Conservation (phyloP, 2,329 filamentous ascomycete species). For the Boeremia exigua region DNA sequence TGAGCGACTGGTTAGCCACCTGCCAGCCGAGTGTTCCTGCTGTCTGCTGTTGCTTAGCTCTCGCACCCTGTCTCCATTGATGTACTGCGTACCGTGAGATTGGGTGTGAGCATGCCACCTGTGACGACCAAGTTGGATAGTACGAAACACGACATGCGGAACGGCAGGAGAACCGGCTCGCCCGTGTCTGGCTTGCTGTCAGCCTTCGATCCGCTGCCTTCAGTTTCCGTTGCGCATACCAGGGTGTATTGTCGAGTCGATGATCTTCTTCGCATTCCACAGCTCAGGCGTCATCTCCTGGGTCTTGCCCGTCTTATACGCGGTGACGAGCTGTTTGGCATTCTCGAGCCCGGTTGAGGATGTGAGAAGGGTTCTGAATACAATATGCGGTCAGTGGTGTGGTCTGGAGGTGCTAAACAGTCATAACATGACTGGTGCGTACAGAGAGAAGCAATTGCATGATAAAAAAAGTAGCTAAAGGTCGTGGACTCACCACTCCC, state of each 20-base stretch:
- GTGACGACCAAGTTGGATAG: conserved; percentile 94
- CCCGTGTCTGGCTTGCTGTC: conserved; percentile 74
- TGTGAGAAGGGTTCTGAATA: conserved; percentile 79
- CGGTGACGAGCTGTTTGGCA: conserved; percentile 80
- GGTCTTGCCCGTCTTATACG: conserved; percentile 86
- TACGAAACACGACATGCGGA: conserved; percentile 96
- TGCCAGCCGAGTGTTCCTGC: conserved; percentile 92
- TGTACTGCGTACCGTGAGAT: conserved; percentile 66
- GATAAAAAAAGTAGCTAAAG: conserved; percentile 18
- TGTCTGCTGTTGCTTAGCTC: conserved; percentile 60
- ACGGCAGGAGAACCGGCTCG: conserved; percentile 87
- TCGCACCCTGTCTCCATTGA: background rate
- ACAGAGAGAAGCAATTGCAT: background rate
- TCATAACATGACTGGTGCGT: background rate
- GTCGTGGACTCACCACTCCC: conserved; percentile 50
- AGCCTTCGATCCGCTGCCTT: conserved; percentile 10
- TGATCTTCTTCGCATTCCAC: conserved; percentile 95
- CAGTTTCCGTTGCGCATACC: conserved; percentile 61
- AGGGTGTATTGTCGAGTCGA: conserved; percentile 94
- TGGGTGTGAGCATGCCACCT: conserved; percentile 94
- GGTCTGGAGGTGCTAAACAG: background rate
- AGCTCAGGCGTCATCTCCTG: conserved; percentile 84
- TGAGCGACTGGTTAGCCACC: conserved; percentile 94
- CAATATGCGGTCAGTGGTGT: conserved; percentile 22
- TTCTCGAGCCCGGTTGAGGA: conserved; percentile 78